A percentile compares a stretch with the other conserved stretches of the same genome.
Conservation (phyloP, 1,284 basidiomycete genomes). For the Apiotrichum domesticum region DNA sequence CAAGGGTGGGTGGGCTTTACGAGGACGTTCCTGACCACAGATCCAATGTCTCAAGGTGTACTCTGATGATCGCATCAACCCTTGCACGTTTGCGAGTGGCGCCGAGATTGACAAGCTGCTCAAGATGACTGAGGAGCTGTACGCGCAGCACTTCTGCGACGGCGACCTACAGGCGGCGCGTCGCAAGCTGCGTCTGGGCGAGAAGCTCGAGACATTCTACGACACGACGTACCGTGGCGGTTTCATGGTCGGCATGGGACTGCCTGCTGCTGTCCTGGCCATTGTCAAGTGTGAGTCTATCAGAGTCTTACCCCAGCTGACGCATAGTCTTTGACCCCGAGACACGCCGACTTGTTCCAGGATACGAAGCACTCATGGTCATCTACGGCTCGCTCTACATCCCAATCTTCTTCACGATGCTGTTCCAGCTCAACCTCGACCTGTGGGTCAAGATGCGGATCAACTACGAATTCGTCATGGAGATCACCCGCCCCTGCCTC, state of each 20-base stretch:
- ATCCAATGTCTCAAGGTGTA: conserved; percentile 59
- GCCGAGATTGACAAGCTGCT: conserved; percentile 61
- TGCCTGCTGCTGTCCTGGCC: conserved; percentile 67
- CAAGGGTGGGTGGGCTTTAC: conserved; percentile 81
- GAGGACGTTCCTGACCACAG: conserved; percentile 85
- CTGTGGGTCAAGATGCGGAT: conserved; percentile 71
- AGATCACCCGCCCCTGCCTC: conserved; percentile 67
- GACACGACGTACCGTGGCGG: conserved; percentile 70
- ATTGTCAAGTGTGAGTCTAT: conserved; percentile 58
- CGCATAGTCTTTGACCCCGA: conserved; percentile 56
- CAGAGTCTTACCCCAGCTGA: background rate
- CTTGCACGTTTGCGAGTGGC: conserved; percentile 50
- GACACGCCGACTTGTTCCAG: conserved; percentile 58
- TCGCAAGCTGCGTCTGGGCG: conserved; percentile 58
- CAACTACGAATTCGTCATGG: conserved; percentile 70
- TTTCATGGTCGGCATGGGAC: conserved; percentile 63
- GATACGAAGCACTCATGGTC: conserved; percentile 67
- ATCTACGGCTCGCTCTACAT: conserved; percentile 71
- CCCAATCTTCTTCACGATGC: conserved; percentile 66
- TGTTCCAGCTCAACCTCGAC: conserved; percentile 75
- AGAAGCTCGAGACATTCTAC: conserved; percentile 61
- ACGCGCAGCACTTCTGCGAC: conserved; percentile 65
- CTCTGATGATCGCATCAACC: conserved; percentile 61
- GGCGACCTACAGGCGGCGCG: conserved; percentile 78
- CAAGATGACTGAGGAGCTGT: conserved; percentile 65